Evolutionary conservation across 2,329 filamentous ascomycete species (phyloP).

Genomic region (Rachicladosporium sp.): DNA sequence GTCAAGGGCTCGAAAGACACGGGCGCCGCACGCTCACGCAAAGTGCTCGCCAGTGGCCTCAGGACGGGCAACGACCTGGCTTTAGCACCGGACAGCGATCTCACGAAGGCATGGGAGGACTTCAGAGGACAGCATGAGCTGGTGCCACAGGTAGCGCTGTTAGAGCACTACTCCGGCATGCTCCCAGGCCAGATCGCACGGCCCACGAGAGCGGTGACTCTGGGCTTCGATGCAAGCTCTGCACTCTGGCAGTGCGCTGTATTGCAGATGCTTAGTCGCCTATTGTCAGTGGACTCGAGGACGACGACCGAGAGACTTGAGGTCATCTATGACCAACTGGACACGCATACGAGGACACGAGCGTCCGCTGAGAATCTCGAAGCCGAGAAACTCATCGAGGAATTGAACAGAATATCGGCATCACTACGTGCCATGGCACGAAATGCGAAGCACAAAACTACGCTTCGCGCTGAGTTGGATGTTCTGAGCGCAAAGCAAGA

Average conservation of each 20-base stretch:
- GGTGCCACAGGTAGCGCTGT: constrained; percentile 1
- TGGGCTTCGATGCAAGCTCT: not conserved
- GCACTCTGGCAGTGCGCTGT: constrained; percentile 2
- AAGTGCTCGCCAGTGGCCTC: not conserved
- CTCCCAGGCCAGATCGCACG: constrained; percentile 1
- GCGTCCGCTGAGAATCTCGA: not conserved
- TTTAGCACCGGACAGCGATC: not conserved
- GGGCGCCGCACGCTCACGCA: not conserved
- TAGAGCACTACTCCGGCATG: constrained; percentile 3
- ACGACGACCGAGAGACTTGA: not conserved
- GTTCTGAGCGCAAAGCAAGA: too few relatives aligned
- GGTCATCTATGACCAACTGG: not conserved
- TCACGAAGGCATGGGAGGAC: constrained; percentile 3
- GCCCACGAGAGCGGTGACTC: not conserved
- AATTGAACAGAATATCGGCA: not conserved
- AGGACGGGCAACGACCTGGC: not conserved
- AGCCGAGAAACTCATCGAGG: not conserved
- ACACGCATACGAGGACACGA: not conserved
- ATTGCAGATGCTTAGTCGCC: constrained; percentile 2
- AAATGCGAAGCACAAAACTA: too few relatives aligned
- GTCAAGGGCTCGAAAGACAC: constrained; percentile 1
- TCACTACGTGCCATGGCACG: too few relatives aligned
- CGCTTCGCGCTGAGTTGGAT: too few relatives aligned
- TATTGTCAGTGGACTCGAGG: not conserved
- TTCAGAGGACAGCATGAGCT: constrained; percentile 3